A percentile compares a stretch with the other conserved stretches of the same genome.
Conservation (phyloP, 129 eudicot genomes). For the Chrysanthemum makinoi region DNA sequence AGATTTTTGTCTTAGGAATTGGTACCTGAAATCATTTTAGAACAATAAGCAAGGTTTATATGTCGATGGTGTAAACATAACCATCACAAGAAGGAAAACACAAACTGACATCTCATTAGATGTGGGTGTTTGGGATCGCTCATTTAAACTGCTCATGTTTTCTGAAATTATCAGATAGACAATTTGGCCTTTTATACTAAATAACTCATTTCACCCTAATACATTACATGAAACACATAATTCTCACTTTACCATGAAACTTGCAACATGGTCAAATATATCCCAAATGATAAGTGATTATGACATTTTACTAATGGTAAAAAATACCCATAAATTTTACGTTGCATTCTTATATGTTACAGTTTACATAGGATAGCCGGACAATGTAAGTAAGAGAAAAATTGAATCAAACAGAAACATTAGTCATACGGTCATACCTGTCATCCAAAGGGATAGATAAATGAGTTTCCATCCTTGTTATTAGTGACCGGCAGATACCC, state of each 20-base stretch:
- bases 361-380: background rate
- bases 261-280: background rate
- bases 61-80: no score
- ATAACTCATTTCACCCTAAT: no score
- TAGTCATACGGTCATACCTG: slow-evolving; percentile 68
- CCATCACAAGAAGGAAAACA: no score
- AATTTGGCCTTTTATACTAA: no score
- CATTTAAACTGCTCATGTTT: no score
- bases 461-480: slow-evolving; percentile 75
- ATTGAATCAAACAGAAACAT: background rate
- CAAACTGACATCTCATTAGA: no score
- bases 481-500: slow-evolving; percentile 69
- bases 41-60: background rate
- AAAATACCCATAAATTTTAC: no score
- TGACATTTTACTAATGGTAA: no score
- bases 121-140: no score
- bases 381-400: background rate
- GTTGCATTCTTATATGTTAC: background rate
- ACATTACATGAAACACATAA: no score
- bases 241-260: no score
- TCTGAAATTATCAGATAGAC: no score
- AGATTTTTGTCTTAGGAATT: slow-evolving; percentile 51
- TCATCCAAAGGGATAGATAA: slow-evolving; percentile 94
- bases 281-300: background rate
- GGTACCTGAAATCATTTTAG: slow-evolving; percentile 46